Evolutionary conservation across 2,329 filamentous ascomycete species (phyloP), one percentile per base, ranked within the genome.

Genomic region (Aspergillus ochraceoroseus): DNA sequence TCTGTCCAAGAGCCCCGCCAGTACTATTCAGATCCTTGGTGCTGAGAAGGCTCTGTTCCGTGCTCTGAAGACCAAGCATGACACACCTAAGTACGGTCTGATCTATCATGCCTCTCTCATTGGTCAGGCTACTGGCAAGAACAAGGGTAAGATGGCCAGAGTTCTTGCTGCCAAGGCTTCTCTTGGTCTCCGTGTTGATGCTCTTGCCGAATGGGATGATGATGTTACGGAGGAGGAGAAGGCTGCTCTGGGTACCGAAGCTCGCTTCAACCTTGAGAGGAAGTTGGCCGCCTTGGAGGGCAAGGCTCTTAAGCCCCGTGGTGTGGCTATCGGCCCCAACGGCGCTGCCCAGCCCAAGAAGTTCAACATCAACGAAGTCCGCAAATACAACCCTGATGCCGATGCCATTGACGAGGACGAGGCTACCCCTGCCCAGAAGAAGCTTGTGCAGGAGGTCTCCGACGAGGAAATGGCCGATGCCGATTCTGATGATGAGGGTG

Each of bases 111-210:
- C 86, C 33, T 92, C 87, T 18, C 79, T 98, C 31, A 94, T 98
- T 52, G 94, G 92, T 30, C 92, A 98, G 72, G 92, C 92, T 19
- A 94, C 87, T 13, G 92, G 92, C 59, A 90, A 87, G 74, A 96
- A 96, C 76, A 98, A 98, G 82, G 92, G 92, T 58, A 98, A 98
- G 76, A 95, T 98, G 61, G 92, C 92, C 28, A 87, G 92, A 77
- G 88, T 95, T 75, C 78, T 98, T 47, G 85, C 92, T 33, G 85
- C 90, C 54, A 96, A 96, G 76, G 82, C 90, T 32, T 87, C 92
- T 17, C 79, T 98, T 35, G 89, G 89, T 74, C 75, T 95, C 33
- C 88, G 92, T 70, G 85, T 95, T 34, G 92, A 98, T 66, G 87
- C 92, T 18, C 77, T 94, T 30, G 81, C 82, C 38, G 85, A 89